Evolutionary conservation across 2,329 filamentous ascomycete species (phyloP).

Genomic region (Cladosporium sp.): DNA sequence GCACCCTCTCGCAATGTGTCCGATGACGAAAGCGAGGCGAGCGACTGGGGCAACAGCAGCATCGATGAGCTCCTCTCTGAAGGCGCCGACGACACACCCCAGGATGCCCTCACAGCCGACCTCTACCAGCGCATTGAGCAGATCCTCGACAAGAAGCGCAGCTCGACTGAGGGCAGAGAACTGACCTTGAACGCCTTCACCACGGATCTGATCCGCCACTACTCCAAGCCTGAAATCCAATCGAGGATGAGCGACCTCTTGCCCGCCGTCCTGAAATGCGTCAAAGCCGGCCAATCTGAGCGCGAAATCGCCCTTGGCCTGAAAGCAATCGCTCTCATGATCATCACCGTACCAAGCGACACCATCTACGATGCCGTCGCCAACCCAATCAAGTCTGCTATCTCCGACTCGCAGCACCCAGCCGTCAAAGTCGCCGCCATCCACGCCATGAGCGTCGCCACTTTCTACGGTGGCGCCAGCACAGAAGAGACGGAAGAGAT

Average conservation of each 20-base stretch:
- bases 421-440: slow-evolving; percentile 70
- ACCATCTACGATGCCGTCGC: slow-evolving; percentile 66
- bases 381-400: slow-evolving; percentile 60
- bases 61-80: slow-evolving; percentile 64
- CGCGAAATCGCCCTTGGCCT: slow-evolving; percentile 71
- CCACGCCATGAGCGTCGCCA: slow-evolving; percentile 70
- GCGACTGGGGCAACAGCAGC: slow-evolving; percentile 63
- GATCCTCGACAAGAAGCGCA: slow-evolving; percentile 76
- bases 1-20: slow-evolving; percentile 64
- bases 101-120: slow-evolving; percentile 62
- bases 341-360: slow-evolving; percentile 67
- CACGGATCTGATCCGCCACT: slow-evolving; percentile 68
- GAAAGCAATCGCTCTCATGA: slow-evolving; percentile 70
- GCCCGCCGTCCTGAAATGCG: slow-evolving; percentile 66
- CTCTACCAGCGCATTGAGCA: slow-evolving; percentile 69
- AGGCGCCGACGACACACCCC: slow-evolving; percentile 52
- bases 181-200: slow-evolving; percentile 63
- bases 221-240: slow-evolving; percentile 64
- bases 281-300: slow-evolving; percentile 68
- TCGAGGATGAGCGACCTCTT: slow-evolving; percentile 63
- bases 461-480: slow-evolving; percentile 74
- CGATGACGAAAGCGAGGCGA: slow-evolving; percentile 63
- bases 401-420: slow-evolving; percentile 67
- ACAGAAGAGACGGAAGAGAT: slow-evolving; percentile 67
- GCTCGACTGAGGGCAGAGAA: slow-evolving; percentile 71